Evolutionary conservation across 164 flowering plant genomes (phyloP).

Genomic region (Annona squamosa): DNA sequence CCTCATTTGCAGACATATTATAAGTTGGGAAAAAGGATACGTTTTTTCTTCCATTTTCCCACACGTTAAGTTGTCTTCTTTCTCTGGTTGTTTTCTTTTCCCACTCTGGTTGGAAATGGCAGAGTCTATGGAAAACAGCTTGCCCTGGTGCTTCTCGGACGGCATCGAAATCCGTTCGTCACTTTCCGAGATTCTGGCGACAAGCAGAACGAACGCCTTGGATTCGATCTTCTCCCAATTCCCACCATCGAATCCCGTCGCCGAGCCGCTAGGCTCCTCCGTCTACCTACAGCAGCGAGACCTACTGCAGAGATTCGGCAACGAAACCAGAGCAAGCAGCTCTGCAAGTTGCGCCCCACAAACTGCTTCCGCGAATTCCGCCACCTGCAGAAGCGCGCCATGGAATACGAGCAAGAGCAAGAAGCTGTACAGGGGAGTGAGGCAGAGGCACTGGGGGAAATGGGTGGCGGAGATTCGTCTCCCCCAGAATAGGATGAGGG

Average conservation of each 20-base stretch:
- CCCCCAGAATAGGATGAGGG: constrained; percentile 82
- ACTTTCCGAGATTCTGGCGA: constrained; percentile 51
- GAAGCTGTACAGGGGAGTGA: constrained; percentile 91
- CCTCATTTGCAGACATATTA: constrained; percentile 1
- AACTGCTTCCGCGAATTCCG: neutral
- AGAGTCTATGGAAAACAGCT: constrained; percentile 22
- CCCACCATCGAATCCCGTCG: constrained; percentile 20
- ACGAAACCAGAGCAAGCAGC: constrained; percentile 22
- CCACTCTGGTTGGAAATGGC: constrained; percentile 13
- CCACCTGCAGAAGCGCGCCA: neutral
- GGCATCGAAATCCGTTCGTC: constrained; percentile 28
- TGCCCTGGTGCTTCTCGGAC: constrained; percentile 8
- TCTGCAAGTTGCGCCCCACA: neutral
- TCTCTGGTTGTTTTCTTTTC: neutral
- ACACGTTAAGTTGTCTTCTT: constrained; percentile 7
- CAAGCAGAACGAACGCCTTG: constrained; percentile 45
- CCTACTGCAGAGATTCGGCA: constrained; percentile 41
- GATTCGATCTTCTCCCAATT: constrained; percentile 58
- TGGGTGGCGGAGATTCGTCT: constrained; percentile 98
- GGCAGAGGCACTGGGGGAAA: constrained; percentile 99
- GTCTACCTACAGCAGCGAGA: constrained; percentile 72
- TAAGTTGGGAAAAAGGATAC: constrained; percentile 12
- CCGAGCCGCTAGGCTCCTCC: constrained; percentile 62
- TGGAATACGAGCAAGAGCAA: constrained; percentile 24
- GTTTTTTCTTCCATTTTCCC: constrained; percentile 16